phyloP scores from a whole-genome alignment of 2,329 filamentous ascomycete species.

The Intubia oerlemansii region DNA sequence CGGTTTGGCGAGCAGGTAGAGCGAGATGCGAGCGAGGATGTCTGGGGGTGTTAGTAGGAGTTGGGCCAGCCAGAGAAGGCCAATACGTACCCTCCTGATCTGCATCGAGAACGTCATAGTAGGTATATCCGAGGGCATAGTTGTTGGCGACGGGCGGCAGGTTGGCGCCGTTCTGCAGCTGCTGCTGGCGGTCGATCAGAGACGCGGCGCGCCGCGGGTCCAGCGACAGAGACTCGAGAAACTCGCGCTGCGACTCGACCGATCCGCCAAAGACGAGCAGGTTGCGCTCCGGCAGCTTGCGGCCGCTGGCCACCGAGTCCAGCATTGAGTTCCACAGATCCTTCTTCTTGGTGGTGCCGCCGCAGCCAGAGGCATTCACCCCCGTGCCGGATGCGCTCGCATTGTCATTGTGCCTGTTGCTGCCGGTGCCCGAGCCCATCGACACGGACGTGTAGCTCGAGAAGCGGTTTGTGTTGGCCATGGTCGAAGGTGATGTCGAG shows the following conservation, averaged over 20 bases:
- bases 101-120: conserved; percentile 81
- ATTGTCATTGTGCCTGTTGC: conserved; percentile 21
- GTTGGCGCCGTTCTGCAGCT: conserved; percentile 18
- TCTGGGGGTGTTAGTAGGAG: conserved; percentile 30
- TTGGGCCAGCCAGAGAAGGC: not conserved
- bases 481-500: no score
- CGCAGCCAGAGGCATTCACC: conserved; percentile 16
- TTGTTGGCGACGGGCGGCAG: conserved; percentile 70
- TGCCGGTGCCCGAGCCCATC: conserved; percentile 27
- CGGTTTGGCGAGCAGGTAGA: conserved; percentile 74
- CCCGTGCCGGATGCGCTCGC: conserved; percentile 1
- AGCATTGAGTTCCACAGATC: conserved; percentile 92
- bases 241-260: conserved; percentile 65
- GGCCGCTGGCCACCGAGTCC: conserved; percentile 73
- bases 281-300: conserved; percentile 80
- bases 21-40: conserved; percentile 69
- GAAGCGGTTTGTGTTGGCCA: conserved; percentile 30
- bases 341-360: conserved; percentile 33
- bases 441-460: conserved; percentile 37
- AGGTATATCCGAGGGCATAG: conserved; percentile 85
- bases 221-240: conserved; percentile 42
- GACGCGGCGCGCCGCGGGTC: conserved; percentile 29
- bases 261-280: conserved; percentile 68
- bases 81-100: conserved; percentile 67
- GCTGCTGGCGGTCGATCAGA: conserved; percentile 30